These are phyloP conservation scores for Fusarium agapanthi DNA, from an alignment of 2,329 filamentous ascomycete species.

Conservation along the genomic window DNA sequence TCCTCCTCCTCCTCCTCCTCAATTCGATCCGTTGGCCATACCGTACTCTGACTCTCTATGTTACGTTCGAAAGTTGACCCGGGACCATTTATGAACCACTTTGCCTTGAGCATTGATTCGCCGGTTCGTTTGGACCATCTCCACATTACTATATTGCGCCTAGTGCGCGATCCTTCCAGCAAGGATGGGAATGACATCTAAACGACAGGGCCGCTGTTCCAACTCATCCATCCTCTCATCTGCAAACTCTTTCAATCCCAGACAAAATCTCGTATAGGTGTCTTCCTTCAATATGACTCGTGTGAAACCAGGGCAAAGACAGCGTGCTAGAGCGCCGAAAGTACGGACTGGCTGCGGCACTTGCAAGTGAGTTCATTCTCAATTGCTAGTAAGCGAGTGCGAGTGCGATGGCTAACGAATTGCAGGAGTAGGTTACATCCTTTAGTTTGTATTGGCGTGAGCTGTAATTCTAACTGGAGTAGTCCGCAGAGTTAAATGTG, in stretches of 20 bases:
- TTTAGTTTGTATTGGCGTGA: rapidly evolving
- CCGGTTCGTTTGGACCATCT: too few species aligned
- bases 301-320: slow-evolving; percentile 14
- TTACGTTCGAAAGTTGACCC: too few species aligned
- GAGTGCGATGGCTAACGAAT: not conserved
- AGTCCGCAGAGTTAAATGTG: slow-evolving; percentile 27
- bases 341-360: slow-evolving; percentile 19
- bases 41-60: too few species aligned
- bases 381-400: rapidly evolving
- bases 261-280: not conserved
- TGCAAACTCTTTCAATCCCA: not conserved
- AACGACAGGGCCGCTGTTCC: not conserved
- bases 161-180: not conserved
- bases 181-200: not conserved
- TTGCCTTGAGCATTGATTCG: too few species aligned
- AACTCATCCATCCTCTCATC: not conserved
- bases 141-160: too few species aligned
- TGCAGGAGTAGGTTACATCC: slow-evolving; percentile 3
- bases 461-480: not conserved
- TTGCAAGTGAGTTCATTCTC: slow-evolving; percentile 11
- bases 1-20: too few species aligned
- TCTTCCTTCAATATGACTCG: slow-evolving; percentile 4
- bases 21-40: too few species aligned
- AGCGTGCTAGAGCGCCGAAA: slow-evolving; percentile 1
- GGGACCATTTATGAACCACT: too few species aligned